phyloP scores from a whole-genome alignment of 495 filamentous ascomycete species.

The Cenococcum geophilum region DNA sequence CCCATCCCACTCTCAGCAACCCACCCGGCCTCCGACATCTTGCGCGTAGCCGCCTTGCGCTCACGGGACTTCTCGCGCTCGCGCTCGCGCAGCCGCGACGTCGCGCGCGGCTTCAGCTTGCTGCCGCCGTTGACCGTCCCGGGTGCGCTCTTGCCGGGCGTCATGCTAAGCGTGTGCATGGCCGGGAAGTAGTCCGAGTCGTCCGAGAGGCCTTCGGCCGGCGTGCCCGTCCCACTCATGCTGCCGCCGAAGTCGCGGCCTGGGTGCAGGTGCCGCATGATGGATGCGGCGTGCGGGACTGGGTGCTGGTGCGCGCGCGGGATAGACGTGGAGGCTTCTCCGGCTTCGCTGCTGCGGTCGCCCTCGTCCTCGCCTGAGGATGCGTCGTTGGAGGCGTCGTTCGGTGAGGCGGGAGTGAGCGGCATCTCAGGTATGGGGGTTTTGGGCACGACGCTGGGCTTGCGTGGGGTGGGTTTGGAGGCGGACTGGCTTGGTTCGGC shows the following conservation, averaged over 20 bases:
- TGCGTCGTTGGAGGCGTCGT: constrained; percentile 26
- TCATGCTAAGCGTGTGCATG: constrained; percentile 8
- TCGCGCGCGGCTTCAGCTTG: constrained; percentile 8
- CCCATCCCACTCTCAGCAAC: constrained; percentile 39
- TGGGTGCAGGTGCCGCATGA: constrained; percentile 16
- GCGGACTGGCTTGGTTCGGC: constrained; percentile 14
- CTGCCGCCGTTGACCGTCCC: too few relatives aligned
- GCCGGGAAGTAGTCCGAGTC: constrained; percentile 34
- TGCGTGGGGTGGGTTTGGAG: constrained; percentile 16
- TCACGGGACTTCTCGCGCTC: constrained; percentile 18
- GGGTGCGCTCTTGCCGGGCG: not conserved
- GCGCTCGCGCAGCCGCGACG: constrained; percentile 18
- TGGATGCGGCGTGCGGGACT: constrained; percentile 18
- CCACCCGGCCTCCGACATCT: constrained; percentile 35
- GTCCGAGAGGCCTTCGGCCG: constrained; percentile 36
- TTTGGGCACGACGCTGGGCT: constrained; percentile 12
- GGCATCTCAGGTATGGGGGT: constrained; percentile 10
- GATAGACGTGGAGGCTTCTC: constrained; percentile 10
- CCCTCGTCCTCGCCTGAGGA: constrained; percentile 5
- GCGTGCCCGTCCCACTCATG: constrained; percentile 25
- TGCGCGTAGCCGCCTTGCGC: constrained; percentile 23
- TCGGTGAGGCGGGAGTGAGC: constrained; percentile 18
- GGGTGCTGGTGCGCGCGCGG: constrained; percentile 14
- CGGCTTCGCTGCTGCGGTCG: constrained; percentile 12
- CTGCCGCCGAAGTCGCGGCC: constrained; percentile 25